Evolutionary conservation across 192 early-diverging fungal genomes (phyloP).

Genomic region (Entomortierella chlamydospora): DNA sequence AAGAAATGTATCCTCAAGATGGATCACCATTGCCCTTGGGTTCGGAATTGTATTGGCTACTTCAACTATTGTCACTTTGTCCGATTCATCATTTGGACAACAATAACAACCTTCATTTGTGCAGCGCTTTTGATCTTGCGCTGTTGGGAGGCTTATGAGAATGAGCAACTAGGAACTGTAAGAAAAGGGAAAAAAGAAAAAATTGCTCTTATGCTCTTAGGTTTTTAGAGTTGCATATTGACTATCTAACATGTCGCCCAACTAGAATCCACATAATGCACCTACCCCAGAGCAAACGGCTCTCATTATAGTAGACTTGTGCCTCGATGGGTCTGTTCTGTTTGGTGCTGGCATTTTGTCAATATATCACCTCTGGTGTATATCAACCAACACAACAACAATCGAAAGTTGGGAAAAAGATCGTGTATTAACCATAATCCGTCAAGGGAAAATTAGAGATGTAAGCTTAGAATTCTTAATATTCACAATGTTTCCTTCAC

Average conservation of each 20-base stretch:
- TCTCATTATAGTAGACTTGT: slow-evolving; percentile 80
- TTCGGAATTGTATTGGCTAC: slow-evolving; percentile 88
- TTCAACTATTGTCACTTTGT: slow-evolving; percentile 80
- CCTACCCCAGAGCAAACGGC: slow-evolving; percentile 73
- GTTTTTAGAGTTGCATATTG: too few species aligned
- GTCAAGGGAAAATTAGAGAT: slow-evolving; percentile 67
- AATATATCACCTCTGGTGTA: slow-evolving; percentile 79
- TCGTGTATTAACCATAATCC: slow-evolving; percentile 71
- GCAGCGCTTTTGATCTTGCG: slow-evolving; percentile 65
- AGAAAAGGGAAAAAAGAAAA: too few species aligned
- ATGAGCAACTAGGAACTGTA: slow-evolving; percentile 38
- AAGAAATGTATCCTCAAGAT: slow-evolving; percentile 84
- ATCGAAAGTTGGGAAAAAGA: slow-evolving; percentile 87
- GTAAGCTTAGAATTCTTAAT: slow-evolving; percentile 31
- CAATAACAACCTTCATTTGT: slow-evolving; percentile 66
- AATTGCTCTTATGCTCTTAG: too few species aligned
- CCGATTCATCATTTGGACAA: slow-evolving; percentile 82
- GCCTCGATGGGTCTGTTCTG: slow-evolving; percentile 75
- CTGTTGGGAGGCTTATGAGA: slow-evolving; percentile 58
- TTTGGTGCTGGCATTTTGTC: slow-evolving; percentile 76
- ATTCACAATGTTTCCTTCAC: too few species aligned
- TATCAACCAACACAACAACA: slow-evolving; percentile 79
- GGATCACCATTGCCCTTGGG: slow-evolving; percentile 95
- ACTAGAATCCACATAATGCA: slow-evolving; percentile 39
- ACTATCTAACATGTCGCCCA: too few species aligned